Evolutionary conservation across 2,329 filamentous ascomycete species (phyloP).

Genomic region (Cladorrhinum sp.): DNA sequence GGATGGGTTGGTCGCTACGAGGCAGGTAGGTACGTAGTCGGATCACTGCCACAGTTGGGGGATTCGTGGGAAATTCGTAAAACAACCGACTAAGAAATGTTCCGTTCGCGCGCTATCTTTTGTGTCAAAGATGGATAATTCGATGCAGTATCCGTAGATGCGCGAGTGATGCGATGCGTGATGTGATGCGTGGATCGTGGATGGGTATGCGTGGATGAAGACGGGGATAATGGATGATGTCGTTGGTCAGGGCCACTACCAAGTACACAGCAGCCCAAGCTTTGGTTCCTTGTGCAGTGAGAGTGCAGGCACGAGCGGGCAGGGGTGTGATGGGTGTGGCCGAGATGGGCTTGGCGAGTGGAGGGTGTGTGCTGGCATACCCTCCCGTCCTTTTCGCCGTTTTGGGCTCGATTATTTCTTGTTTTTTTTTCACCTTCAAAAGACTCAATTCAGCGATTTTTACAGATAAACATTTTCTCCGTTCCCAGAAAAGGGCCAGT

Average conservation of each 20-base stretch:
- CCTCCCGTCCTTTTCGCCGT: constrained; percentile 12
- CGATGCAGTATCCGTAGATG: background rate
- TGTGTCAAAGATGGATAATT: background rate
- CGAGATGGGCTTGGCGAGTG: background rate
- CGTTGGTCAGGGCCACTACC: constrained; percentile 19
- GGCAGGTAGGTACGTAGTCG: background rate
- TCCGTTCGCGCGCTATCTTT: background rate
- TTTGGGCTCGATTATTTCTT: constrained; percentile 16
- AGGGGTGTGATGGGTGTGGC: background rate
- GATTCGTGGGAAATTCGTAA: background rate
- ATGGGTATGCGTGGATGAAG: constrained; percentile 5
- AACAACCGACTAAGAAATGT: background rate
- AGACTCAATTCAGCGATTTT: no score
- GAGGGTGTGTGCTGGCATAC: constrained; percentile 14
- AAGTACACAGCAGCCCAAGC: constrained; percentile 16
- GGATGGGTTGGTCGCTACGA: background rate
- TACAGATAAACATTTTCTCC: background rate
- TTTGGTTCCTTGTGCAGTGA: constrained; percentile 15
- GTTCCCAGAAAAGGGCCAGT: background rate
- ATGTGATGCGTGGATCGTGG: constrained; percentile 1
- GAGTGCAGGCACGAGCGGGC: constrained; percentile 1
- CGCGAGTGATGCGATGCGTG: background rate
- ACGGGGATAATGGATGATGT: constrained; percentile 26
- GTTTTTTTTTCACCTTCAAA: background rate
- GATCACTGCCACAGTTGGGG: no score